These are phyloP conservation scores for Claviceps fusiformis DNA, from an alignment of 2,329 filamentous ascomycete genomes.

Conservation along the genomic window DNA sequence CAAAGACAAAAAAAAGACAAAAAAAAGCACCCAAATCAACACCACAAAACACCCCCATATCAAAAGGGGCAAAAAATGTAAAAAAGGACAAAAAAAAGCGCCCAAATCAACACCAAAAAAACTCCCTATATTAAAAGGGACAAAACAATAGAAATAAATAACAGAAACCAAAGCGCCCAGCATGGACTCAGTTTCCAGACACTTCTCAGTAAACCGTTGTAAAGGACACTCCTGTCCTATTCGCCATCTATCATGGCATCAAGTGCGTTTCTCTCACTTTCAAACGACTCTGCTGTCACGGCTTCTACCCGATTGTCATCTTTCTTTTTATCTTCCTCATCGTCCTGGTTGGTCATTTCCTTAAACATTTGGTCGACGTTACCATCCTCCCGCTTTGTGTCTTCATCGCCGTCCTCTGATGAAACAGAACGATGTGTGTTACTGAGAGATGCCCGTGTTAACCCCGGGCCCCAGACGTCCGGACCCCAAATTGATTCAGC, in stretches of 20 bases:
- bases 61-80: too few species aligned
- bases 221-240: conserved; percentile 10
- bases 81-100: neutral
- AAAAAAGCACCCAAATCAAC: neutral
- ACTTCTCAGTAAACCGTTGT: neutral
- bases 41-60: neutral
- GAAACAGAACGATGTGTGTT: conserved; percentile 14
- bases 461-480: conserved; percentile 28
- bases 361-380: conserved; percentile 43
- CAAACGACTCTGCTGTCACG: conserved; percentile 29
- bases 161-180: neutral
- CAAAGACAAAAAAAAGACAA: neutral
- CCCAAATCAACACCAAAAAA: neutral
- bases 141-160: neutral
- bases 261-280: conserved; percentile 32
- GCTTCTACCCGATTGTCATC: conserved; percentile 16
- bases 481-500: conserved; percentile 38
- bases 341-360: conserved; percentile 40
- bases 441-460: conserved; percentile 16
- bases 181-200: neutral
- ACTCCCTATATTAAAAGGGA: neutral
- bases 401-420: conserved; percentile 15
- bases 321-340: conserved; percentile 28
- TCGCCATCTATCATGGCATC: conserved; percentile 32
- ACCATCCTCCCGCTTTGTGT: conserved; percentile 26